A percentile compares a stretch with the other conserved stretches of the same genome.
These are phyloP conservation scores for Pseudonitzschia multiseries DNA, from an alignment of 108 stramenopile species.

Conservation along the genomic window DNA sequence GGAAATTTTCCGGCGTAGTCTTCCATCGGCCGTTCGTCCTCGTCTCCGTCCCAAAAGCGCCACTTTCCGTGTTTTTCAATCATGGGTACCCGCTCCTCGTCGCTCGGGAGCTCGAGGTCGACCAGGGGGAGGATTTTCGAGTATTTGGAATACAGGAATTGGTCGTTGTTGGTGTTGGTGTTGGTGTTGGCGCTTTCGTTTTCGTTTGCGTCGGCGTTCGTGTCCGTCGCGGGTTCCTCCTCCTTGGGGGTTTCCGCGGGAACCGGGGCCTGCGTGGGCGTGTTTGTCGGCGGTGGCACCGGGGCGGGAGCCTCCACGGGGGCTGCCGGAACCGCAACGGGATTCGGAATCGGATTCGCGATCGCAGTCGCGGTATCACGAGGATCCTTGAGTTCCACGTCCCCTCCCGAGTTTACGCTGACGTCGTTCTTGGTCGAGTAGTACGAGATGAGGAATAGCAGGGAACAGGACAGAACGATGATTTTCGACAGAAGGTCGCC, in stretches of 20 bases:
- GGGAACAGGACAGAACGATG: conserved; percentile 10
- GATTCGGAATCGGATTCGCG: too few species aligned
- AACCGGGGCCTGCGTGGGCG: neutral
- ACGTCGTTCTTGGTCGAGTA: conserved; percentile 3
- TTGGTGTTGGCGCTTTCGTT: neutral
- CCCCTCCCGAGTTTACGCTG: neutral
- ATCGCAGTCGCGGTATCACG: neutral
- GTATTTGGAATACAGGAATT: conserved; percentile 30
- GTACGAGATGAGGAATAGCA: neutral
- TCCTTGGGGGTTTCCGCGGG: neutral
- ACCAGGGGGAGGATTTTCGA: conserved; percentile 38
- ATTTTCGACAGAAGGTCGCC: conserved; percentile 21
- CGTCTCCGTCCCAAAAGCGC: conserved; percentile 81
- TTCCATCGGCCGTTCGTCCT: conserved; percentile 60
- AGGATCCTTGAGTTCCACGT: neutral
- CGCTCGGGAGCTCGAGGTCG: conserved; percentile 31
- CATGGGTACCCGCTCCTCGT: conserved; percentile 22
- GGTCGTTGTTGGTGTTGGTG: conserved; percentile 2
- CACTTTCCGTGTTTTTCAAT: conserved; percentile 51
- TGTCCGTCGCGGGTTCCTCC: neutral
- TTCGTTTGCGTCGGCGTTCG: neutral
- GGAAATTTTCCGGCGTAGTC: conserved; percentile 53
- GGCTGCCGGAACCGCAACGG: too few species aligned
- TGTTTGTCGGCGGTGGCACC: neutral
- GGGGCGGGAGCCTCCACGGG: neutral